A percentile compares a stretch with the other conserved stretches of the same genome.
Conservation (phyloP, 1,139 yeast species). For the Blastobotrys arbuscula region DNA sequence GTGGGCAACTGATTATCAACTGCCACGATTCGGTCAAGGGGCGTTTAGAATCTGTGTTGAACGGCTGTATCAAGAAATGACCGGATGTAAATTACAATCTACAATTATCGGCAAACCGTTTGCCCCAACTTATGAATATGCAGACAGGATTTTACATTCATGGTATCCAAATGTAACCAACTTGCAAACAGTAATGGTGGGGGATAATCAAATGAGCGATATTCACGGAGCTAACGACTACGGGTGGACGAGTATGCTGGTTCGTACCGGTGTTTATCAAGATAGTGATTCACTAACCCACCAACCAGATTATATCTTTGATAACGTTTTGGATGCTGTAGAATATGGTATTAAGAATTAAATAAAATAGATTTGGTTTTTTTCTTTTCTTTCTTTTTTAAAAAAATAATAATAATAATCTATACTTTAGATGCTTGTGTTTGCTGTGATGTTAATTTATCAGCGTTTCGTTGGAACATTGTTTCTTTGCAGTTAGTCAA, state of each 20-base stretch:
- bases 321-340: conserved; percentile 38
- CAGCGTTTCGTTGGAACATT: conserved; percentile 42
- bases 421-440: conserved; percentile 42
- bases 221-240: conserved; percentile 80
- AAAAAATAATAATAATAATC: conserved; percentile 1
- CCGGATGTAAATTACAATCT: conserved; percentile 44
- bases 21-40: conserved; percentile 91
- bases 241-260: conserved; percentile 85
- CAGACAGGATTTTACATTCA: conserved; percentile 62
- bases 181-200: conserved; percentile 62
- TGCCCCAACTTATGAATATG: conserved; percentile 74
- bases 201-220: conserved; percentile 93
- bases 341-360: conserved; percentile 13
- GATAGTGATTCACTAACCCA: conserved; percentile 47
- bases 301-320: conserved; percentile 32
- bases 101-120: conserved; percentile 83
- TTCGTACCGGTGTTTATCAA: conserved; percentile 79
- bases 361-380: not conserved
- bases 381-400: no score
- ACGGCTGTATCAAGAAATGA: conserved; percentile 54
- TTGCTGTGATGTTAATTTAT: conserved; percentile 40
- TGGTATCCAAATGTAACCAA: conserved; percentile 45
- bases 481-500: conserved; percentile 75
- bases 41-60: conserved; percentile 68
- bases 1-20: conserved; percentile 80